phyloP scores from a whole-genome alignment of 768 basidiomycete species.

The Pleurotus pulmonarius region DNA sequence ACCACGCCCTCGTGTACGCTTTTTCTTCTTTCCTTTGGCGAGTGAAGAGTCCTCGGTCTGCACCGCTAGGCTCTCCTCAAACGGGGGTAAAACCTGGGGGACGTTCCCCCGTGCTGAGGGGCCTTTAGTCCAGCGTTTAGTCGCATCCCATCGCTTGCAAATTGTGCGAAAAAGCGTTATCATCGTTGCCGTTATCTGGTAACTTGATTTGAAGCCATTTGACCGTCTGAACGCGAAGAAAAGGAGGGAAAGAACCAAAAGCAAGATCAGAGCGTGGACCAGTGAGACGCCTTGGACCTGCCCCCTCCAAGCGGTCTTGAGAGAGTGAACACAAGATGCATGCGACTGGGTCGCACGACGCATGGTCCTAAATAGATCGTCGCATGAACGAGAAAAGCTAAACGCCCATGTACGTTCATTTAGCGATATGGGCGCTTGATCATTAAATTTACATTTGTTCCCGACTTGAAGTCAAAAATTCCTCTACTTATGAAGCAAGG shows the following conservation, averaged over 20 bases:
- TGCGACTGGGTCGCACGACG: not conserved
- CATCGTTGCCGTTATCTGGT: not conserved
- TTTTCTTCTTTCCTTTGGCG: not conserved
- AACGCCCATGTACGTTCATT: not conserved
- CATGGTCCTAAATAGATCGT: not conserved
- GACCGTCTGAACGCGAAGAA: not conserved
- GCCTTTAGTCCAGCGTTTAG: too few species aligned
- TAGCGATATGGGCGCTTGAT: not conserved
- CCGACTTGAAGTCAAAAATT: not conserved
- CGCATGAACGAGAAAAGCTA: not conserved
- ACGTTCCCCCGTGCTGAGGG: not conserved
- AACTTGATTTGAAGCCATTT: too few species aligned
- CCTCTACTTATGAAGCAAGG: constrained; percentile 29
- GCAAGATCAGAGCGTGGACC: not conserved
- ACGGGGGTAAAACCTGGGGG: not conserved
- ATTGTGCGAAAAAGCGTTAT: not conserved
- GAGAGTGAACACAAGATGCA: constrained; percentile 1
- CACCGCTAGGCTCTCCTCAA: too few species aligned
- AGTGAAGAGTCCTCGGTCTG: too few species aligned
- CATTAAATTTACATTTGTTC: not conserved
- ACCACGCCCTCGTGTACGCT: not conserved
- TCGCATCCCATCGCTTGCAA: not conserved
- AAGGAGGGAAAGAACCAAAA: not conserved
- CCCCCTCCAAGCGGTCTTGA: not conserved
- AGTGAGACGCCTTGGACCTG: not conserved